Conservation (phyloP, 2,329 filamentous ascomycete species). For the Trichoderma citrinoviride region DNA sequence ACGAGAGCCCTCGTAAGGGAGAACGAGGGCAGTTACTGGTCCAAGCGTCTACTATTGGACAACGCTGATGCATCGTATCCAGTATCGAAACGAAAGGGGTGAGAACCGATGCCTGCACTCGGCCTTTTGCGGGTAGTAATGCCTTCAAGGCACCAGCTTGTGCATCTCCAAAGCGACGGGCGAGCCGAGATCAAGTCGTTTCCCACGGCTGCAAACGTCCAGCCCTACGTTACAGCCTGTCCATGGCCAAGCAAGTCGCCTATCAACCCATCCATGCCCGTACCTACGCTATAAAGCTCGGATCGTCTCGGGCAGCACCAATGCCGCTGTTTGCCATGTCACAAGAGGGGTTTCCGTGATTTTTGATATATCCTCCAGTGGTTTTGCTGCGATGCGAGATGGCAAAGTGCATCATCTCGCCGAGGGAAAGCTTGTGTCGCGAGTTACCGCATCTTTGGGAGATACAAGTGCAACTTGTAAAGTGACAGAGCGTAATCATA, state of each 20-base stretch:
- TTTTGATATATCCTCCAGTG: not conserved
- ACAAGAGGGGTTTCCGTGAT: not conserved
- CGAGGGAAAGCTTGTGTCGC: constrained; percentile 2
- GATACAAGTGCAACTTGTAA: not conserved
- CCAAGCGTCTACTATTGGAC: not conserved
- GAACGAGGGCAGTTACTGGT: not conserved
- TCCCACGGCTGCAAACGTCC: not conserved
- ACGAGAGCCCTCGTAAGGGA: not conserved
- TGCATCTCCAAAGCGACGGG: not conserved
- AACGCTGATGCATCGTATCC: too few relatives aligned
- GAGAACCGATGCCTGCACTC: too few relatives aligned
- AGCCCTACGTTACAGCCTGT: constrained; percentile 9
- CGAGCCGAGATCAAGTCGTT: not conserved
- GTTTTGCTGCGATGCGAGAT: not conserved
- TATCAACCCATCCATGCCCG: not conserved
- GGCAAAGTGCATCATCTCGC: not conserved
- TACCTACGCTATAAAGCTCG: not conserved
- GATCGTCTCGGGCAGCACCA: not conserved
- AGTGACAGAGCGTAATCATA: too few relatives aligned
- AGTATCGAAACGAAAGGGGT: not conserved
- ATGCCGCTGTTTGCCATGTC: not conserved
- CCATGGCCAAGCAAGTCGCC: not conserved
- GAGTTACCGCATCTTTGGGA: not conserved
- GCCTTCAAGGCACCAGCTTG: too few relatives aligned
- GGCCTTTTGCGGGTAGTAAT: too few relatives aligned